Base-by-base conservation (phyloP, 352 stramenopile species). In the Phytopythium cucurbitacearum region DNA sequence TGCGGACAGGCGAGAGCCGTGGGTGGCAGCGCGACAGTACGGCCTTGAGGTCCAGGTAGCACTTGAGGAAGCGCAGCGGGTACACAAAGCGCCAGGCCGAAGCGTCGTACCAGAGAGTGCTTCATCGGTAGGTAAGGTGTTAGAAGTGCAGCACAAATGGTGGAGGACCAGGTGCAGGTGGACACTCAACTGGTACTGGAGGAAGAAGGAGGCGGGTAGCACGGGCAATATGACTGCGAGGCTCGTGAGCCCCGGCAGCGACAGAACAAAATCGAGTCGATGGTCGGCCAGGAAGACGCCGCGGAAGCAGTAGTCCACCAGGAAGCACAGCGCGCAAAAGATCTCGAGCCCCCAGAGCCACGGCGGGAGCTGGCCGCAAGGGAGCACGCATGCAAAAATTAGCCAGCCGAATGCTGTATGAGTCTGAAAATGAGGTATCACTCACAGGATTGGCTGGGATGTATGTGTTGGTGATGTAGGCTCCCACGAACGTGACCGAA, bases 1-100 rank as follows among this genome's bases (percentile, higher is more conserved):
- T 81, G 32, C 71, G 76, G 32, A 94, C 73, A 4, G 84, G 84
- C n/a, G 76, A 89, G 68, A 94, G 69, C 60, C 78, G 73, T 15
- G 76, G 62, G 55, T 94, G 84, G 61, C 83, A 94, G 7, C 84
- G 84, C 32, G 75, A 88, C 40, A 92, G 67, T 49, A 94, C 80
- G 8, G 80, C 77, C 53, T 76, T 82, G 42, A 73, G 71, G 43
- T 87, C 77, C 7, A 91, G 39, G 60, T 94, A 94, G 56, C 80
- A 88, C 70, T 91, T 88, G 60, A 84, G 64, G 47, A 94, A 92
- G 5, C 84, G 84, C n/a, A 83, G 48, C 0, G 84, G 84, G 65
- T 94, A 94, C 13, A 94, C 57, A 46, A 94, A 94, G 42, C 81
- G 77, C 80, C 80, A 92, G 67, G 81, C 83, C 33, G 75, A 78